Evolutionary conservation across 305 asterid genomes (phyloP).

Genomic region (Fraxinus floribunda): DNA sequence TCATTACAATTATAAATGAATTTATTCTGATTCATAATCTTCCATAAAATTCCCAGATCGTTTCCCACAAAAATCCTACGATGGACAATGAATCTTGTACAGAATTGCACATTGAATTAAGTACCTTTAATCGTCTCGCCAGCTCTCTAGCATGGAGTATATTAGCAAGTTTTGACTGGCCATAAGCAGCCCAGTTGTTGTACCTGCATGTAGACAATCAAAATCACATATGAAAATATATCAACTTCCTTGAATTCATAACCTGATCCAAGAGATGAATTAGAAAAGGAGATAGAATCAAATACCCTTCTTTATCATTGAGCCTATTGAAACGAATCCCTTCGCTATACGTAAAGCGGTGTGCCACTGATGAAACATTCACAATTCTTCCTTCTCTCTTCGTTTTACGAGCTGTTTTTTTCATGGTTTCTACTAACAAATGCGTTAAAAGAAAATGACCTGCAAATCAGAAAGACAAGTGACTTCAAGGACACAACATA

Average conservation of each 20-base stretch:
- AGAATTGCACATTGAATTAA: not conserved
- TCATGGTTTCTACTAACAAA: conserved; percentile 73
- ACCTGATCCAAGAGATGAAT: not conserved
- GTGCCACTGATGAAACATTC: conserved; percentile 70
- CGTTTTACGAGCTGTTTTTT: conserved; percentile 51
- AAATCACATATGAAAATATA: not conserved
- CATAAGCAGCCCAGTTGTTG: conserved; percentile 46
- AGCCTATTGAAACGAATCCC: conserved; percentile 68
- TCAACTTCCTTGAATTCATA: not conserved
- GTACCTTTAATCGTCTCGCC: conserved; percentile 54
- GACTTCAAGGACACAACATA: not conserved
- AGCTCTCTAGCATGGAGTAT: conserved; percentile 67
- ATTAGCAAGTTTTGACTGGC: conserved; percentile 78
- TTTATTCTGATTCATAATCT: not conserved
- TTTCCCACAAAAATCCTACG: not conserved
- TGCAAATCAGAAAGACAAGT: conserved; percentile 32
- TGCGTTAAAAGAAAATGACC: conserved; percentile 79
- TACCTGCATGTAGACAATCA: conserved; percentile 42
- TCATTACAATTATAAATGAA: not conserved
- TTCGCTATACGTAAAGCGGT: conserved; percentile 47
- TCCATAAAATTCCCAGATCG: not conserved
- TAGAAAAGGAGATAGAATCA: not conserved
- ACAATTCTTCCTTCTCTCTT: conserved; percentile 84
- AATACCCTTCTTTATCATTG: conserved; percentile 57
- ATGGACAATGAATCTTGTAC: not conserved